A percentile compares a stretch with the other conserved stretches of the same genome.
Evolutionary conservation across 495 filamentous ascomycete genomes (phyloP).

Genomic region (Aspergillus incahuasiensis): DNA sequence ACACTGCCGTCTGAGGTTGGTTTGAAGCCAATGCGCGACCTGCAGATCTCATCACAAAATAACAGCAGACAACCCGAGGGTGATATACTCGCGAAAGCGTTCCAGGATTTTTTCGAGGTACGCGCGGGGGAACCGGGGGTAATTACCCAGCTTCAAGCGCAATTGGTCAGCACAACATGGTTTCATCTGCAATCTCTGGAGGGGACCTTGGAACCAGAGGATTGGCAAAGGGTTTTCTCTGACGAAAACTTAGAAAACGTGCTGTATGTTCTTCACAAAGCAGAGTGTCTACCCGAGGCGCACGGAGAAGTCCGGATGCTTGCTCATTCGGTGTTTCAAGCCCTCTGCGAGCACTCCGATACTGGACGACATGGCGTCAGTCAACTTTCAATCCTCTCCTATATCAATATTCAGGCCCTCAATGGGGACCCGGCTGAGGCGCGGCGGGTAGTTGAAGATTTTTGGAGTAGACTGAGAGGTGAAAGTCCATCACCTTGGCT

Average conservation of each 20-base stretch:
- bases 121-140: conserved; percentile 43
- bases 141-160: conserved; percentile 63
- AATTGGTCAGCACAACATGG: conserved; percentile 52
- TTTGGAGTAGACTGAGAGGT: conserved; percentile 32
- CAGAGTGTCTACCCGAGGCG: conserved; percentile 32
- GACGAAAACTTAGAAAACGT: conserved; percentile 47
- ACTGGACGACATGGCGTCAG: conserved; percentile 28
- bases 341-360: conserved; percentile 44
- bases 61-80: conserved; percentile 52
- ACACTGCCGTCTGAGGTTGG: conserved; percentile 38
- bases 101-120: conserved; percentile 57
- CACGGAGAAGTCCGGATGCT: conserved; percentile 42
- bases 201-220: conserved; percentile 28
- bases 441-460: conserved; percentile 43
- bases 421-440: conserved; percentile 60
- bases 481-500: conserved; percentile 49
- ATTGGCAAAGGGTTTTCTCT: conserved; percentile 42
- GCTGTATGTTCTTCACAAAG: conserved; percentile 35
- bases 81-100: conserved; percentile 57
- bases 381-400: conserved; percentile 42
- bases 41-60: conserved; percentile 31
- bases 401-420: conserved; percentile 51
- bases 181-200: conserved; percentile 48
- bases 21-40: conserved; percentile 41
- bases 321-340: conserved; percentile 51